A percentile compares a stretch with the other conserved stretches of the same genome.
phyloP scores from a whole-genome alignment of 75 land plant genomes.

The Pinus taeda region DNA sequence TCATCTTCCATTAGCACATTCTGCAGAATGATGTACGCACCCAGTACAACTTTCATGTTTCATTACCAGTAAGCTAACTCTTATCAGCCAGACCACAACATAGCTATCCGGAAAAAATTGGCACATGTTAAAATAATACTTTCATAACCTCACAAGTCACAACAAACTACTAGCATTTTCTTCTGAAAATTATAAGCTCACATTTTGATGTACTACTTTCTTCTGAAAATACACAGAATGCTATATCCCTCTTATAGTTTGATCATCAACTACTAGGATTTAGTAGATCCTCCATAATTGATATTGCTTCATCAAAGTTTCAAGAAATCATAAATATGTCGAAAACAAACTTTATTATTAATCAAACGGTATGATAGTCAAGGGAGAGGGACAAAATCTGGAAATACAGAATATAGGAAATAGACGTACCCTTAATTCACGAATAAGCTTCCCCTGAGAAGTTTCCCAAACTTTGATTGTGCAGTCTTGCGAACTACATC shows the following conservation, averaged over 20 bases:
- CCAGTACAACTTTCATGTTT: not conserved
- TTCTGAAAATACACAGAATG: not conserved
- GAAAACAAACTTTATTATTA: not conserved
- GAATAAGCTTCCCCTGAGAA: conserved; percentile 82
- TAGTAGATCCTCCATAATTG: not conserved
- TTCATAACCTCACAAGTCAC: not conserved
- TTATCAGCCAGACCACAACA: not conserved
- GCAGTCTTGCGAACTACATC: conserved; percentile 77
- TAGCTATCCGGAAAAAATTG: not conserved
- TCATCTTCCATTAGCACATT: not conserved
- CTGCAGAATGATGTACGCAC: not conserved
- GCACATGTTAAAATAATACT: not conserved
- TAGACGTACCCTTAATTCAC: conserved; percentile 80
- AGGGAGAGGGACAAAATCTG: not conserved
- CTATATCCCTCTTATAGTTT: not conserved
- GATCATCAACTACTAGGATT: not conserved
- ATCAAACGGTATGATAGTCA: not conserved
- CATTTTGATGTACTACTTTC: not conserved
- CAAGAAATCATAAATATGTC: not conserved
- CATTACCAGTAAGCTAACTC: not conserved
- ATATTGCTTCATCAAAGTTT: not conserved
- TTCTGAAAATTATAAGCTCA: not conserved
- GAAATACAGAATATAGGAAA: not conserved
- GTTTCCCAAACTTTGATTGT: conserved; percentile 99
- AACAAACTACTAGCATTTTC: not conserved